Base-by-base conservation (phyloP, 2,329 filamentous ascomycete genomes). In the Pezicula radicicola region DNA sequence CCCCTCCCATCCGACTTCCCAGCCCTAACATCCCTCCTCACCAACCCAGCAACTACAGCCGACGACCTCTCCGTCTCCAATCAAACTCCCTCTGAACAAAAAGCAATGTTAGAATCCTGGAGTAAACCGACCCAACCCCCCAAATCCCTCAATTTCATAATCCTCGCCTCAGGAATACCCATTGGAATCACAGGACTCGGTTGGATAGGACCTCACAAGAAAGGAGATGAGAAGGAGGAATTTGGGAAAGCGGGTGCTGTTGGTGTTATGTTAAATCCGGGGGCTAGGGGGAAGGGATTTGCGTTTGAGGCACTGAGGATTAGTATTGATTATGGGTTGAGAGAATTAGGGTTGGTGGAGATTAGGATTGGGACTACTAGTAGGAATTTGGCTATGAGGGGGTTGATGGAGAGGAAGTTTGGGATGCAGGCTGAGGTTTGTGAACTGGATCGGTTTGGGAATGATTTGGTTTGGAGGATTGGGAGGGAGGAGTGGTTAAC, bases 251-350 rank as follows among this genome's bases (percentile, higher is more conserved):
- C 48, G 36, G 54, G 54, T 18, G 54, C 40, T 46, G 48, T 39
- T 15, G 54, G 51, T 3, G 33, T 54, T 9, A 48, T 56, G 54
- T 21, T 56, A 3, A 18, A 49, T 39, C 35, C 51, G 2, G 51
- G 49, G 7, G 30, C 25, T 4, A 21, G 54, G n/a, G 48, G 54
- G 6, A 53, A 49, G 39, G 54, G 54, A 15, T 56, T 42, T 41
- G 54, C 47, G 15, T 46, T 28, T 39, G 54, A 55, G 48, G 51
- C 51, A 2, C 19, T 55, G n/a, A 36, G 51, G 33, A 49, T 53
- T 19, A 48, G 35, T 25, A 47, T 55, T 19, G 51, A 51, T 25
- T 53, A 36, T 53, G 51, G 46, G 4, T 30, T 56, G 9, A 39
- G 39, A 30, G 44, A 33, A 3, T 46, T 55, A 10, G 44, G 10